Conservation (phyloP, 1,284 basidiomycete species). For the Sphagnurus paluster region DNA sequence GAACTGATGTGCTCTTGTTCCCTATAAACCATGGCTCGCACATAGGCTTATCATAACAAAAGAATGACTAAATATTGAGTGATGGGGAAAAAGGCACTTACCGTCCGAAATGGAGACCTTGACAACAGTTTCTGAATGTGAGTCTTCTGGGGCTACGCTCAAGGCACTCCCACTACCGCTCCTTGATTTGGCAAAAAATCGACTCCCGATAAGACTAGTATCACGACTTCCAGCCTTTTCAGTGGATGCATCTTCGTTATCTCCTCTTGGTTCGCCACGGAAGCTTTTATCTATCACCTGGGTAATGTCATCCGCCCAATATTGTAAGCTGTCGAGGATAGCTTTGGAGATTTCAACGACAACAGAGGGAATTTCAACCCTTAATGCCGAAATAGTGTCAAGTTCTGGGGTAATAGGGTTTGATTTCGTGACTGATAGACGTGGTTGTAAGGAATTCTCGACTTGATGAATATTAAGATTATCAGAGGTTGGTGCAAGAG, state of each 20-base stretch:
- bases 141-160: conserved; percentile 20
- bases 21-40: conserved; percentile 35
- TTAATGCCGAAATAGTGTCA: conserved; percentile 37
- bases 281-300: conserved; percentile 59
- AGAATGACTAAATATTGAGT: neutral
- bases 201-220: conserved; percentile 79
- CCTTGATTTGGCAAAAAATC: conserved; percentile 70
- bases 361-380: conserved; percentile 65
- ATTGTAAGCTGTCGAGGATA: conserved; percentile 74
- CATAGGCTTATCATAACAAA: conserved; percentile 29
- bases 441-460: conserved; percentile 29
- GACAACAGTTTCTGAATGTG: conserved; percentile 45
- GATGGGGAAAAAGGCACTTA: conserved; percentile 23
- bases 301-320: conserved; percentile 81
- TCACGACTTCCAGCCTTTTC: conserved; percentile 48
- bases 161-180: conserved; percentile 43
- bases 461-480: neutral
- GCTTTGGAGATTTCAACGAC: conserved; percentile 64
- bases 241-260: conserved; percentile 26
- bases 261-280: conserved; percentile 15
- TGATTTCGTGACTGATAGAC: conserved; percentile 31
- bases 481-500: conserved; percentile 23
- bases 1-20: conserved; percentile 21
- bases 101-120: conserved; percentile 63
- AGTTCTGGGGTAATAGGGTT: conserved; percentile 16